Evolutionary conservation across 331 rosid genomes (phyloP).

Genomic region (Malus hybrid): DNA sequence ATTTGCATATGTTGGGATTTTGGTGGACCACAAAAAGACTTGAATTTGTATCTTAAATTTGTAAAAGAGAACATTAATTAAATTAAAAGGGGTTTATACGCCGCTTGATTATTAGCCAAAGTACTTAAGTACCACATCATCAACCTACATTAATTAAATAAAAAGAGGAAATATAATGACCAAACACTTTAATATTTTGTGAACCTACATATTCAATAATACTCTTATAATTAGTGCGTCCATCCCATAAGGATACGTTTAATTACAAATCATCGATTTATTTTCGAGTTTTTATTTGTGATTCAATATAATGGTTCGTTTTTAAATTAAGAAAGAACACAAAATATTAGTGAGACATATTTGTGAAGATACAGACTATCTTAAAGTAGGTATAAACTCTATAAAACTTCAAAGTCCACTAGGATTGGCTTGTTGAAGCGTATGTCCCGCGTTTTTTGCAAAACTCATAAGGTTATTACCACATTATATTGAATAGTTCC

Average conservation of each 20-base stretch:
- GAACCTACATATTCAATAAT: background rate
- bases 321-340: no score
- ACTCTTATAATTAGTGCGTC: background rate
- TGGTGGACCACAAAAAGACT: background rate
- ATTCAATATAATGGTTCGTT: no score
- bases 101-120: background rate
- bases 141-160: background rate
- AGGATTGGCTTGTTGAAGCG: no score
- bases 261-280: no score
- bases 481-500: no score
- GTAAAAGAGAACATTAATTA: background rate
- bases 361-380: no score
- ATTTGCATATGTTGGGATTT: background rate
- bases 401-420: no score
- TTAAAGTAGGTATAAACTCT: no score
- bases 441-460: no score
- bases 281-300: no score
- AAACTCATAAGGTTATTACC: no score
- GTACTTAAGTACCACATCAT: background rate
- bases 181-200: background rate
- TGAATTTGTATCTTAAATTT: background rate
- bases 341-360: no score
- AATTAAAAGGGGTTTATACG: background rate
- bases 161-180: background rate
- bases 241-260: background rate